Conservation (phyloP, 164 flowering plant species). For the Taxillus chinensis region DNA sequence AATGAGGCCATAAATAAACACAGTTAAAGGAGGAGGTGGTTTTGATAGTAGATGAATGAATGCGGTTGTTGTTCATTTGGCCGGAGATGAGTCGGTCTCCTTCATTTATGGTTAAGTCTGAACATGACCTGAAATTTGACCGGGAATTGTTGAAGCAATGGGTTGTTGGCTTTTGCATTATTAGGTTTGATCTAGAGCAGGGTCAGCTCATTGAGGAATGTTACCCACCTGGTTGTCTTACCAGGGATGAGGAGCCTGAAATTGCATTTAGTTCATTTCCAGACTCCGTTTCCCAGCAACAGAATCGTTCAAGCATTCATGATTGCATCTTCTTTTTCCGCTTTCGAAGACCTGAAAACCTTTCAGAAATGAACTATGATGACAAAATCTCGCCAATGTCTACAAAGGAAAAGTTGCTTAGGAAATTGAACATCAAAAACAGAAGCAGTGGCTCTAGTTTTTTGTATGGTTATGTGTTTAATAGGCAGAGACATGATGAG, state of each 20-base stretch:
- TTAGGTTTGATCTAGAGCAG: conserved; percentile 93
- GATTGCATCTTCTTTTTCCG: conserved; percentile 97
- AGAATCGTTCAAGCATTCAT: conserved; percentile 85
- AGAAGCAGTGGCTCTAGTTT: conserved; percentile 21
- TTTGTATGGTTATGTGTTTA: conserved; percentile 91
- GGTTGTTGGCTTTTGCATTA: conserved; percentile 82
- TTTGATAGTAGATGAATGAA: conserved; percentile 8
- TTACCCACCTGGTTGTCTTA: conserved; percentile 64
- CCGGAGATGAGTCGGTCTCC: conserved; percentile 76
- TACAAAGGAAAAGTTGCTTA: background rate
- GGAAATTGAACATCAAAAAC: conserved; percentile 8
- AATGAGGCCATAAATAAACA: background rate
- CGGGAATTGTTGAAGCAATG: conserved; percentile 52
- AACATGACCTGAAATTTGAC: conserved; percentile 39
- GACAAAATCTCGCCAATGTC: conserved; percentile 16
- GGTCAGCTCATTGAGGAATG: conserved; percentile 98
- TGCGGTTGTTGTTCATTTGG: conserved; percentile 7
- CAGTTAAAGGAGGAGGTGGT: conserved; percentile 4
- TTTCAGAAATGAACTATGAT: conserved; percentile 27
- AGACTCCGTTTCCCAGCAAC: conserved; percentile 88
- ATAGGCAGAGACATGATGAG: conserved; percentile 97
- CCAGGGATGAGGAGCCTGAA: conserved; percentile 79
- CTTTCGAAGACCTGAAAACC: conserved; percentile 32
- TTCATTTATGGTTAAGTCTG: conserved; percentile 56
- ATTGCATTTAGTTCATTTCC: conserved; percentile 89